Base-by-base conservation (phyloP, 768 basidiomycete species). In the Pholiota microspora region DNA sequence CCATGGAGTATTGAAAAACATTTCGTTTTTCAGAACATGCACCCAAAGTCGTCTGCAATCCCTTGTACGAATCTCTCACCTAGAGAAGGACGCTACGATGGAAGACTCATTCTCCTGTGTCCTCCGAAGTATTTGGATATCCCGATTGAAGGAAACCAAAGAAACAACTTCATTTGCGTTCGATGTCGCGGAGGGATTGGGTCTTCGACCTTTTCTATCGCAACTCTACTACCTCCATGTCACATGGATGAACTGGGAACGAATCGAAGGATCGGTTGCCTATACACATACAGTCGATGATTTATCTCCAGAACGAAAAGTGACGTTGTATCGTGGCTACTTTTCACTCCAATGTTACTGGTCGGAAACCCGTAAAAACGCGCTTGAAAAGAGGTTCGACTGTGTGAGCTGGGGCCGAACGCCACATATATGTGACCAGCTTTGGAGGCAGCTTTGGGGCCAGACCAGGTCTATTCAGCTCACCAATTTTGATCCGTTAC, bases 291-390 rank as follows among this genome's bases (percentile, higher is more conserved):
- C 31, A 8, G 12, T 23, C 18, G 36, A 4, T 21, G 31, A 36
- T 18, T 34, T 49, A 15, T 2, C 8, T 3, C 34, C 34, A 23
- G 16, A 49, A 9, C 49, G 35, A 34, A 35, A 36, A 24, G 4
- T 35, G 7, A 21, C 49, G n/a, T 21, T 49, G 21, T 49, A 36
- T 29, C 49, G 36, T 23, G 49, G 49, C 34, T 49, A 36, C n/a
- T 49, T 31, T 31, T 49, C 49, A 6, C 49, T 49, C 32, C 32
- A 49, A 9, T 21, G 35, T 21, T 49, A 49, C n/a, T 49, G 49
- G 49, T 31, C 29, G 12, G 29, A 31, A 31, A 31, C 29, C 12
- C 29, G 12, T 6, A 6, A 12, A 31, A 12, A 6, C 6, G 29
- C 29, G 7, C 29, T 31, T 31, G 29, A 31, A 31, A 31, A 31